Conservation (phyloP, 768 basidiomycete species). For the Pulveroboletus sp. region DNA sequence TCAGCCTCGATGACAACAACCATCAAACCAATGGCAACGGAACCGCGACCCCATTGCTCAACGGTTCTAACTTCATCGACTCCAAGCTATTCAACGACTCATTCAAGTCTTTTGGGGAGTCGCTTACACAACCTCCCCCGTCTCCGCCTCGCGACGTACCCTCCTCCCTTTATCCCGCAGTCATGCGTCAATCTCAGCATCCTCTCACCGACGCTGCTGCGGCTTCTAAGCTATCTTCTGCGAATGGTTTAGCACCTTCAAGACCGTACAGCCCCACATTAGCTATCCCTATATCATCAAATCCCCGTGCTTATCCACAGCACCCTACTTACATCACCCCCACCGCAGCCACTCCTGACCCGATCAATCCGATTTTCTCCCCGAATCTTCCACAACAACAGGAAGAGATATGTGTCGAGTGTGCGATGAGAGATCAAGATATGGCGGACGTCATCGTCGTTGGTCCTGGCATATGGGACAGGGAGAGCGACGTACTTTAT, state of each 20-base stretch:
- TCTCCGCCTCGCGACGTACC: conserved; percentile 30
- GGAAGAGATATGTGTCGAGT: conserved; percentile 92
- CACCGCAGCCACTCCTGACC: conserved; percentile 42
- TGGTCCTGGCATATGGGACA: conserved; percentile 83
- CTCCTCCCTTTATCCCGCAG: conserved; percentile 35
- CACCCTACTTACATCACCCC: conserved; percentile 77
- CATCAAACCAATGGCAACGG: conserved; percentile 20
- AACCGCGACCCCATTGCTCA: conserved; percentile 19
- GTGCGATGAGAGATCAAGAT: conserved; percentile 97
- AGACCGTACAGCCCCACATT: conserved; percentile 45
- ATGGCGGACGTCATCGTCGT: conserved; percentile 94
- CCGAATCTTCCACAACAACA: conserved; percentile 49
- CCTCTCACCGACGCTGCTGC: conserved; percentile 34
- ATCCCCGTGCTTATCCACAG: conserved; percentile 62
- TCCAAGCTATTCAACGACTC: conserved; percentile 28
- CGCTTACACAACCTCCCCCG: conserved; percentile 20
- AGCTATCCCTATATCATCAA: conserved; percentile 56
- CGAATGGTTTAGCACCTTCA: conserved; percentile 55
- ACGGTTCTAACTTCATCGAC: conserved; percentile 25
- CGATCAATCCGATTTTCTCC: conserved; percentile 60
- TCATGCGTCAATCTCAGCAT: conserved; percentile 46
- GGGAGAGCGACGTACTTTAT: conserved; percentile 79
- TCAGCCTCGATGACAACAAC: conserved; percentile 45
- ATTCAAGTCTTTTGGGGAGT: conserved; percentile 31
- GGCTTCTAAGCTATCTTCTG: conserved; percentile 38